phyloP scores from a whole-genome alignment of 257 asterid genomes.

The Plantago major region DNA sequence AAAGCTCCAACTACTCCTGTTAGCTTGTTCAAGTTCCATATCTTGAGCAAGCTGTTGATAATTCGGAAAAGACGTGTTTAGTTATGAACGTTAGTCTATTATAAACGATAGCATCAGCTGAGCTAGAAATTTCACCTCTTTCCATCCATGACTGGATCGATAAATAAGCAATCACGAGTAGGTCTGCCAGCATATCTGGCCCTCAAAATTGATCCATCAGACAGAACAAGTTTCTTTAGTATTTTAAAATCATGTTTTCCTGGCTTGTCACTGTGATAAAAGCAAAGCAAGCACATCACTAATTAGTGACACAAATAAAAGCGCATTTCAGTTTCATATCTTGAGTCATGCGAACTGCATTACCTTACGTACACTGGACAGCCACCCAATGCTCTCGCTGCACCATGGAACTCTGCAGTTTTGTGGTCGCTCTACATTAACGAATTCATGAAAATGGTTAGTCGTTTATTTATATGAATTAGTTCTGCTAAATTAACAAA shows the following conservation, averaged over 20 bases:
- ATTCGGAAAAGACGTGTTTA: not conserved
- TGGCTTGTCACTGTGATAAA: conserved; percentile 41
- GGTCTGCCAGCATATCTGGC: conserved; percentile 61
- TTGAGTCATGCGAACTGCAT: not conserved
- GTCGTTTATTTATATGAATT: too few species aligned
- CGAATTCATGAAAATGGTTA: not conserved
- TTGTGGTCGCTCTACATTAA: conserved; percentile 36
- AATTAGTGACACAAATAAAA: not conserved
- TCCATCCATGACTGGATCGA: conserved; percentile 58
- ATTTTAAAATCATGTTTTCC: conserved; percentile 53
- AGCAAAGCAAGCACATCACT: not conserved
- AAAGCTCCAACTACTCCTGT: conserved; percentile 58
- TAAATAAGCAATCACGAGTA: conserved; percentile 52
- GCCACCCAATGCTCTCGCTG: conserved; percentile 59
- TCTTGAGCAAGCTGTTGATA: conserved; percentile 55
- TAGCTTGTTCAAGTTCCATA: conserved; percentile 65
- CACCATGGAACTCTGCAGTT: conserved; percentile 51
- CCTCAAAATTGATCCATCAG: conserved; percentile 63
- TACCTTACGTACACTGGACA: conserved; percentile 61
- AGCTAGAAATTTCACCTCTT: conserved; percentile 31
- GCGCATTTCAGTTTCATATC: not conserved
- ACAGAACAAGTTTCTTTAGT: conserved; percentile 53
- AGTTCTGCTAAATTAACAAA: not conserved
- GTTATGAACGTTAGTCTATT: not conserved
- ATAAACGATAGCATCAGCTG: not conserved